Base-by-base conservation (phyloP, 768 basidiomycete species). In the Lactarius deliciosus region DNA sequence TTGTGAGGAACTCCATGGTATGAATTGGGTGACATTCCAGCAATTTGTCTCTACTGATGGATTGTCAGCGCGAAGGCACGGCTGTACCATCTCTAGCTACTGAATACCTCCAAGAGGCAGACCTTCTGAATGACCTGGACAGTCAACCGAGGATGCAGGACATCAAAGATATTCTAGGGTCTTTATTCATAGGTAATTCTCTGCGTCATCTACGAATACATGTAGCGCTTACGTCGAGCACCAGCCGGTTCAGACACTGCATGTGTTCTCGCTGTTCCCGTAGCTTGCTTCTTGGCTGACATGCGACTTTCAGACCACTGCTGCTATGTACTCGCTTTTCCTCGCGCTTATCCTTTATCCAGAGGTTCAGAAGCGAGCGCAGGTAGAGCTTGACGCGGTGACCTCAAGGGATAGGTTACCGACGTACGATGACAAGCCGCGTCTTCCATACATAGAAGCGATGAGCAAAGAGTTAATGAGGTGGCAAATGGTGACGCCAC, bases 371-470 rank as follows among this genome's bases (percentile, higher is more conserved):
- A 50, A 62, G 9, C 65, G 57, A 22, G 68, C 68, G 15, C 68
- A 77, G 64, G 69, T 41, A 13, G 76, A 77, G 45, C 63, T 69
- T 64, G 38, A 74, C 75, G 5, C 74, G 32, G 65, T 69, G 57
- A 15, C 22, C 22, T 50, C 47, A 25, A 50, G 47, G 25, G 47
- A 50, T 50, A 25, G 47, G 47, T 4, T 50, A 5, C 47, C 47
- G 15, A 50, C 47, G 2, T 50, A 25, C 13, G 47, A 50, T 15
- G 47, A 50, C 5, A 50, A 25, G 13, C 47, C 47, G 13, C 47
- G 22, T 1, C 47, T 50, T 25, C 47, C 47, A 25, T 50, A 73
- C 75, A 59, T 72, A 28, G 63, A 68, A 11, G 68, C 64, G 1
- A 20, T 75, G 4, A 57, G 72, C 36, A 69, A 66, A 53, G 74